Evolutionary conservation across 1,139 yeast genomes (phyloP).

Genomic region (Hyphopichia burtonii): DNA sequence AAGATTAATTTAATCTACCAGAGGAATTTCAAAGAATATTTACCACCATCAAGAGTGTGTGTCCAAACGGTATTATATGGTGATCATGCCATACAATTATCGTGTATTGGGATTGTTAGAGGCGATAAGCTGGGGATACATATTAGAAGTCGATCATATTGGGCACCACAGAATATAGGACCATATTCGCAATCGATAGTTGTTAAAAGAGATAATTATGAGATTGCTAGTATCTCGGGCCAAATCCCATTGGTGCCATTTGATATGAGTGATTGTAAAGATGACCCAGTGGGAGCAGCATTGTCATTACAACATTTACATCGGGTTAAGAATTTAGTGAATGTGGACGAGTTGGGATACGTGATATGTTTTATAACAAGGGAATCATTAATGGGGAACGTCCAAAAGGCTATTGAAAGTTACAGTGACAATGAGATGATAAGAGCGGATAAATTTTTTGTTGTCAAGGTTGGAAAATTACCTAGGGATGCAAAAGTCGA

Average conservation of each 20-base stretch:
- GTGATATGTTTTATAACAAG: slow-evolving; percentile 56
- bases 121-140: slow-evolving; percentile 65
- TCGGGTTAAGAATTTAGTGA: slow-evolving; percentile 59
- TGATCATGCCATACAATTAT: slow-evolving; percentile 47
- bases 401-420: slow-evolving; percentile 36
- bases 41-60: slow-evolving; percentile 89
- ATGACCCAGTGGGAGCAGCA: slow-evolving; percentile 31
- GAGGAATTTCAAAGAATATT: slow-evolving; percentile 51
- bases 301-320: slow-evolving; percentile 74
- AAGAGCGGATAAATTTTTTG: slow-evolving; percentile 31
- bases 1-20: slow-evolving; percentile 61
- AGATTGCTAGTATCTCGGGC: slow-evolving; percentile 73
- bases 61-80: slow-evolving; percentile 56
- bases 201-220: slow-evolving; percentile 34
- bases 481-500: slow-evolving; percentile 76
- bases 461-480: slow-evolving; percentile 59
- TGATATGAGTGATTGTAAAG: slow-evolving; percentile 49
- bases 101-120: slow-evolving; percentile 44
- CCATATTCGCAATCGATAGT: slow-evolving; percentile 89
- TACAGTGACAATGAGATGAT: slow-evolving; percentile 23
- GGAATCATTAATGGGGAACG: slow-evolving; percentile 13
- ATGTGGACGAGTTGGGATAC: slow-evolving; percentile 41
- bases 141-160: slow-evolving; percentile 86
- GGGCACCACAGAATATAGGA: slow-evolving; percentile 99
- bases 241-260: slow-evolving; percentile 85